Conservation (phyloP, 192 early-diverging fungal species). For the Ambispora gerdemannii region DNA sequence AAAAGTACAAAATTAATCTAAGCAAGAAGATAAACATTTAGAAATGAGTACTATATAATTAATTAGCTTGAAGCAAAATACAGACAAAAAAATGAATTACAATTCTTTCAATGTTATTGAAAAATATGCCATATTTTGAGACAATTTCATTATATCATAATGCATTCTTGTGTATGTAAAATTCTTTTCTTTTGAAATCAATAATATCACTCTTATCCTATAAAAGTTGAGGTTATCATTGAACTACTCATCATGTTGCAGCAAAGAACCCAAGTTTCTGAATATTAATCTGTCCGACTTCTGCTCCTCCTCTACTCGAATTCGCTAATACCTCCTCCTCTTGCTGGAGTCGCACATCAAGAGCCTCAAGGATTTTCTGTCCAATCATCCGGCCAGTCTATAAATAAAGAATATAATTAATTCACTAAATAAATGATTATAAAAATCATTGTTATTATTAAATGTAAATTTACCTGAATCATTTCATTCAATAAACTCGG, state of each 20-base stretch:
- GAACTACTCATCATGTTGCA: slow-evolving; percentile 13
- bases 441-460: neutral
- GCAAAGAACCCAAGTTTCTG: slow-evolving; percentile 62
- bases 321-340: slow-evolving; percentile 46
- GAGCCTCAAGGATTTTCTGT: slow-evolving; percentile 44
- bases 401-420: neutral
- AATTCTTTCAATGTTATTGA: too few relatives aligned
- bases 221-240: too few relatives aligned
- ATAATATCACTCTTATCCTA: too few relatives aligned
- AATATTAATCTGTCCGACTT: slow-evolving; percentile 39
- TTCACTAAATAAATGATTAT: neutral
- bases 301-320: slow-evolving; percentile 46
- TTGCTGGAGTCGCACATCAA: slow-evolving; percentile 47
- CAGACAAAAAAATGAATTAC: too few relatives aligned
- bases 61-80: too few relatives aligned
- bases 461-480: slow-evolving; percentile 65
- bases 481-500: slow-evolving; percentile 75
- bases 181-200: too few relatives aligned
- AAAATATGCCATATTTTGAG: too few relatives aligned
- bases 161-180: too few relatives aligned
- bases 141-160: too few relatives aligned
- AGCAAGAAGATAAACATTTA: too few relatives aligned
- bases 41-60: too few relatives aligned
- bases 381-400: slow-evolving; percentile 40
- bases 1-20: too few relatives aligned